These are phyloP conservation scores for Colletotrichum acutatum DNA, from an alignment of 2,329 filamentous ascomycete genomes.

Conservation along the genomic window DNA sequence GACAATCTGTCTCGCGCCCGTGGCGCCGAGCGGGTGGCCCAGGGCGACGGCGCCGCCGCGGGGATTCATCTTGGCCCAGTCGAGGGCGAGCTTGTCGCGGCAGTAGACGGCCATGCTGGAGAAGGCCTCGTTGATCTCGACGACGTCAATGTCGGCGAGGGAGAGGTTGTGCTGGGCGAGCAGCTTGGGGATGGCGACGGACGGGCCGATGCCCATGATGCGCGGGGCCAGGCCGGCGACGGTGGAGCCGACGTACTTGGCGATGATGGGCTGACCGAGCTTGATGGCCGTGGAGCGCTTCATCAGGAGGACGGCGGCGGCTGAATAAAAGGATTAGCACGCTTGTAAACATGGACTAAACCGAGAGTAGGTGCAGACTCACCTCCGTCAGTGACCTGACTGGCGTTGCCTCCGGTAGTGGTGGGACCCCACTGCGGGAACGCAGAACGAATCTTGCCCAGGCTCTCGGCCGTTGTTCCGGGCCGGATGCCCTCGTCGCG, in stretches of 20 bases:
- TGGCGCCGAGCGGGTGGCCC: conserved; percentile 84
- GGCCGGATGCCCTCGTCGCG: conserved; percentile 91
- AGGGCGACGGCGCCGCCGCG: conserved; percentile 85
- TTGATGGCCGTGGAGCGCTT: conserved; percentile 89
- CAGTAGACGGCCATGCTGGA: conserved; percentile 98
- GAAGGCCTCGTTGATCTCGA: conserved; percentile 98
- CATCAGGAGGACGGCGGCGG: conserved; percentile 91
- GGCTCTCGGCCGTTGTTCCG: conserved; percentile 85
- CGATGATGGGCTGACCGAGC: conserved; percentile 90
- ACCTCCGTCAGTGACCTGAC: conserved; percentile 93
- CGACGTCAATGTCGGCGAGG: conserved; percentile 85
- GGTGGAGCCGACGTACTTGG: conserved; percentile 93
- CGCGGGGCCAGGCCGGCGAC: conserved; percentile 90
- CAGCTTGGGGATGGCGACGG: conserved; percentile 82
- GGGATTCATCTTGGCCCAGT: conserved; percentile 82
- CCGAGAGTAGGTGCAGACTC: conserved; percentile 41
- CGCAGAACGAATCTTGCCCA: conserved; percentile 87
- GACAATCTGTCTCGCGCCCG: conserved; percentile 84
- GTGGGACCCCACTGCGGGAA: conserved; percentile 90
- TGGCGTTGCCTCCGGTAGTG: conserved; percentile 93
- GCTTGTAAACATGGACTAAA: neutral
- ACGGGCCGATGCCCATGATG: conserved; percentile 95
- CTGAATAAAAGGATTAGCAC: conserved; percentile 47
- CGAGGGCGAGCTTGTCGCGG: conserved; percentile 75
- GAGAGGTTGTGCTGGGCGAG: conserved; percentile 81